These are phyloP conservation scores for Moelleriella libera DNA, from an alignment of 2,329 filamentous ascomycete species.

Conservation along the genomic window DNA sequence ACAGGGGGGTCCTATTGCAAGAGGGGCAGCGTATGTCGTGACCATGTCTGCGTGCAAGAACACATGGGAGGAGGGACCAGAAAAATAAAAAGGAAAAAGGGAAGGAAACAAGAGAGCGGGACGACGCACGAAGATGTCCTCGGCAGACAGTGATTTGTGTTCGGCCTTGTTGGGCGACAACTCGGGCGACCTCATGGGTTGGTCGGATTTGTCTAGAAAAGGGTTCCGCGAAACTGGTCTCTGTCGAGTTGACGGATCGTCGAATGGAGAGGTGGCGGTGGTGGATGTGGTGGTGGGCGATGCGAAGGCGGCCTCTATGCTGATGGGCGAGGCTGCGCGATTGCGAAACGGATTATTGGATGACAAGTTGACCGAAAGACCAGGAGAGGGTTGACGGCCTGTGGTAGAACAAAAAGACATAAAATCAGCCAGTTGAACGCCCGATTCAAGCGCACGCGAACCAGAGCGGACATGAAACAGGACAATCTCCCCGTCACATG, in stretches of 20 bases:
- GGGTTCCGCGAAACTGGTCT: slow-evolving; percentile 59
- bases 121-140: slow-evolving; percentile 63
- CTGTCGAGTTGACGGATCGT: slow-evolving; percentile 34
- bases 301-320: slow-evolving; percentile 17
- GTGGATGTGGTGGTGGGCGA: slow-evolving; percentile 29
- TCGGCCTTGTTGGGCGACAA: slow-evolving; percentile 35
- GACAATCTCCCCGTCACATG: slow-evolving; percentile 6
- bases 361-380: slow-evolving; percentile 52
- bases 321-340: slow-evolving; percentile 47
- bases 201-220: slow-evolving; percentile 48
- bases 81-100: not conserved
- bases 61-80: not conserved
- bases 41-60: not conserved
- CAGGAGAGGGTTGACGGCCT: slow-evolving; percentile 13
- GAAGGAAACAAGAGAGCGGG: not conserved
- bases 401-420: slow-evolving; percentile 3
- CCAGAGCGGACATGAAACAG: slow-evolving; percentile 9
- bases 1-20: too few relatives aligned
- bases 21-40: not conserved
- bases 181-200: slow-evolving; percentile 26
- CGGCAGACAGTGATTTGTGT: slow-evolving; percentile 36
- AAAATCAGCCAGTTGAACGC: not conserved
- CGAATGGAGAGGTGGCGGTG: slow-evolving; percentile 39
- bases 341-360: slow-evolving; percentile 78
- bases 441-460: not conserved